Evolutionary conservation across 352 stramenopile species (phyloP).

Genomic region (Phytophthora fragariaefolia): DNA sequence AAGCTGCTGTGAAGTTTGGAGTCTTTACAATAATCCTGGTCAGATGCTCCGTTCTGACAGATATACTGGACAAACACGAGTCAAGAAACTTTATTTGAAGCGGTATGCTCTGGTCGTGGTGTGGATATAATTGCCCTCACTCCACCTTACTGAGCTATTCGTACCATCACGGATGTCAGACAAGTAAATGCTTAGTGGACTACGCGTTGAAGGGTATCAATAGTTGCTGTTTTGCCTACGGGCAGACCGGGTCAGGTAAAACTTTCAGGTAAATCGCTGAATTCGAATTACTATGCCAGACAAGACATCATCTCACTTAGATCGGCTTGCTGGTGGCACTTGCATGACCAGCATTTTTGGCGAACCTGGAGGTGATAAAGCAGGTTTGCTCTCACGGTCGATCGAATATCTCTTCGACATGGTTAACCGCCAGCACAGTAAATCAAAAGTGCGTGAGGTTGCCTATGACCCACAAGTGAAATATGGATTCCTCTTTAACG

Average conservation of each 20-base stretch:
- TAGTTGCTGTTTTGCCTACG: conserved; percentile 94
- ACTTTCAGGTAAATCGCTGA: conserved; percentile 68
- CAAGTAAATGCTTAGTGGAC: conserved; percentile 88
- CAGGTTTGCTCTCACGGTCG: conserved; percentile 87
- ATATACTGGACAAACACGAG: conserved; percentile 87
- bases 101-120: conserved; percentile 34
- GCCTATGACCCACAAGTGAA: too few relatives aligned
- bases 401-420: conserved; percentile 92
- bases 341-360: conserved; percentile 84
- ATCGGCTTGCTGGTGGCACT: background rate
- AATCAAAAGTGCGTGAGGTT: conserved; percentile 50
- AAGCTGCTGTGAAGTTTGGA: background rate
- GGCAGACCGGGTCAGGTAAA: conserved; percentile 87
- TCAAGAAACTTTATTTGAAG: conserved; percentile 75
- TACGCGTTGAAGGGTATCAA: conserved; percentile 93
- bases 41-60: conserved; percentile 22
- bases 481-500: background rate
- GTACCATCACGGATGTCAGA: conserved; percentile 38
- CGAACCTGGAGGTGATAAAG: conserved; percentile 74
- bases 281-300: background rate
- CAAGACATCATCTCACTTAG: background rate
- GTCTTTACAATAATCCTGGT: background rate
- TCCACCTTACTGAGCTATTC: background rate
- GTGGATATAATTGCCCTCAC: background rate
- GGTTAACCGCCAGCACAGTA: conserved; percentile 68